Evolutionary conservation across 192 early-diverging fungal genomes (phyloP), one percentile per base, ranked within the genome.

Genomic region (Gonapodya sp.): DNA sequence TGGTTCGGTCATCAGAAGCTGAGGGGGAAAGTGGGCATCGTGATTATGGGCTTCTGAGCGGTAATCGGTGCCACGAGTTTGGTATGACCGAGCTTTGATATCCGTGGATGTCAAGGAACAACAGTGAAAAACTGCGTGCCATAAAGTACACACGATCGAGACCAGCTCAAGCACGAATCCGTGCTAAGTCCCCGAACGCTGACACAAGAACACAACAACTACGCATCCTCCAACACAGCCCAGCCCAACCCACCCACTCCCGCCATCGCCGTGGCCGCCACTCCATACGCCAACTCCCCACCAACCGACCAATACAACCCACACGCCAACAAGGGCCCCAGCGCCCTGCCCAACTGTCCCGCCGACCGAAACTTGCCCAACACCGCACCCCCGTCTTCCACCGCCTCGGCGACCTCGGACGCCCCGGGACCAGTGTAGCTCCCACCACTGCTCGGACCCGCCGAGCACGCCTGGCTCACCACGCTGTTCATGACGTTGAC

Each of bases 321-420:
- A 87, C 96, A 97, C 0, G 94, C 93, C 73, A 93, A 90, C 73
- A 99, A 84, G 0, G 97, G 96, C 1, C 97, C 97, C 36, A 94
- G 79, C 0, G 94, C 90, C 33, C 97, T 88, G 33, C 97, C 97
- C 36, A 99, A 87, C 84, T 99, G 97, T 0, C 97, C 97, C 79
- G 88, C 87, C 1, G 93, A 92, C 24, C 96, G 86, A 83, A 98
- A 99, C 73, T 88, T 84, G 35, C 97, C 97, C 32, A 99, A 86
- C 0, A 93, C 88, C 32, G 88, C 84, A 33, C 97, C 96, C 34
- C 83, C 77, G 31, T 82, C 80, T 35, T 89, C 92, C 0, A 87
- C 84, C n/a, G 31, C 73, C 31, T 18, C 30, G 32, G 36, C 80
- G 35, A 2, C 85, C 0, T 36, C 81, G 33, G 16, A 73, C 79